Base-by-base conservation (phyloP, 1,284 basidiomycete species). In the Takashimella tepidaria region DNA sequence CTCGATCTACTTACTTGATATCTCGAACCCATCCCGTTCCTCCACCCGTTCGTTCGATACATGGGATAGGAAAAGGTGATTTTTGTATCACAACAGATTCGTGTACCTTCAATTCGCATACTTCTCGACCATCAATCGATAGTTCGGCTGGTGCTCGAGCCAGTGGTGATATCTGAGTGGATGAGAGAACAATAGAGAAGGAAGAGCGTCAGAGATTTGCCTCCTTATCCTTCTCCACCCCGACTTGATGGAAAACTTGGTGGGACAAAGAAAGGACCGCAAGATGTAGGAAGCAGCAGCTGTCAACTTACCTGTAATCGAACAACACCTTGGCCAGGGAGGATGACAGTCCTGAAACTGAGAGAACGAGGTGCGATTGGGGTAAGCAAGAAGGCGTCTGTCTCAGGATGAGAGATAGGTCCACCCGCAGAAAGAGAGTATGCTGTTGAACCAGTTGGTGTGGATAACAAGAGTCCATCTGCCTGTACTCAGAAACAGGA, bases 401-500 rank as follows among this genome's bases (percentile, higher is more conserved):
- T 80, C 2, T 88, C 90, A 0, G 95, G 95, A 66, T 98, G 93
- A 0, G 96, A 90, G 61, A 98, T 97, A 1, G 95, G 93, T 5
- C 93, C 93, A 22, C 93, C 93, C 0, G 93, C 90, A 1, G 92
- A 95, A 31, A 98, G 81, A 1, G 92, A 96, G 75, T 98, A 98
- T 2, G 95, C 93, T 1, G 95, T 98, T 13, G 92, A 97, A 1
- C 93, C 93, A 0, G 93, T 98, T 3, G 93, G 95, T 1, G 95
- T 97, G 1, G 92, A 91, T 45, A 98, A 84, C 54, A 98, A 92
- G 47, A 98, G 78, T 19, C 93, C 93, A 67, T 98, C 93, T 27
- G 92, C 91, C 91, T 92, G 67, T 3, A 31, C 16, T 37, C 31
- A 16, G 31, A 16, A 8, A 44, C 22, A 6, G 41, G 23, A 45